Evolutionary conservation across 2,329 filamentous ascomycete species (phyloP).

Genomic region (Arthrinium puccinioides): DNA sequence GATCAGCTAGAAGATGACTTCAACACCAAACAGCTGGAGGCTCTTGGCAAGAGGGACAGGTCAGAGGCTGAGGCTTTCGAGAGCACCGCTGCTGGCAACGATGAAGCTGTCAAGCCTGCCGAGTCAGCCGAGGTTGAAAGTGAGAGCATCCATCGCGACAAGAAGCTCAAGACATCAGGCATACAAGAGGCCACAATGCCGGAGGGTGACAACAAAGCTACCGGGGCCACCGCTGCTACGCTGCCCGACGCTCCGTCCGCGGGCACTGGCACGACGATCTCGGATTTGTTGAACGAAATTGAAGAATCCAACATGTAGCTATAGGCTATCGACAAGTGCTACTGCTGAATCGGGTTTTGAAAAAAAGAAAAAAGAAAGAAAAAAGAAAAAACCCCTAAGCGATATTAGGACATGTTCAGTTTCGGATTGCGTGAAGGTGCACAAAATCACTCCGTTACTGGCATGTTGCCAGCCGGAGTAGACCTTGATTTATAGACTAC

Average conservation of each 20-base stretch:
- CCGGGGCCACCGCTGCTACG: neutral
- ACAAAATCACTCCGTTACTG: too few species aligned
- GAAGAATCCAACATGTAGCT: constrained; percentile 1
- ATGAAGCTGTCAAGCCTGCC: neutral
- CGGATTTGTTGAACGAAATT: constrained; percentile 1
- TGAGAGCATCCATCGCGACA: neutral
- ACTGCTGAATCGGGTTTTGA: too few species aligned
- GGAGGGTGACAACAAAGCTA: neutral
- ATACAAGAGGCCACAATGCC: too few species aligned
- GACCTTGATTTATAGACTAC: too few species aligned
- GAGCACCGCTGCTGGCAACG: neutral
- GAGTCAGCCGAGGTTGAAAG: neutral
- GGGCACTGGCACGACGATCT: constrained; percentile 1
- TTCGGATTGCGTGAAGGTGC: too few species aligned
- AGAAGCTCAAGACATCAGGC: constrained; percentile 1
- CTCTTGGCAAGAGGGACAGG: constrained; percentile 6
- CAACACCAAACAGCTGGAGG: constrained; percentile 8
- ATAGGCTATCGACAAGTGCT: too few species aligned
- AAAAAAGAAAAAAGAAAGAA: too few species aligned
- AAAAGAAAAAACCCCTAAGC: too few species aligned
- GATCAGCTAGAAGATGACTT: constrained; percentile 16
- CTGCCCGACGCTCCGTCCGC: constrained; percentile 1
- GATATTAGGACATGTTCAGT: too few species aligned
- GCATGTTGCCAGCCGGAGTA: too few species aligned
- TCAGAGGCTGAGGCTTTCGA: neutral